Evolutionary conservation across 2,329 filamentous ascomycete species (phyloP), one percentile per base, ranked within the genome.

Genomic region (Aspergillus hortae): DNA sequence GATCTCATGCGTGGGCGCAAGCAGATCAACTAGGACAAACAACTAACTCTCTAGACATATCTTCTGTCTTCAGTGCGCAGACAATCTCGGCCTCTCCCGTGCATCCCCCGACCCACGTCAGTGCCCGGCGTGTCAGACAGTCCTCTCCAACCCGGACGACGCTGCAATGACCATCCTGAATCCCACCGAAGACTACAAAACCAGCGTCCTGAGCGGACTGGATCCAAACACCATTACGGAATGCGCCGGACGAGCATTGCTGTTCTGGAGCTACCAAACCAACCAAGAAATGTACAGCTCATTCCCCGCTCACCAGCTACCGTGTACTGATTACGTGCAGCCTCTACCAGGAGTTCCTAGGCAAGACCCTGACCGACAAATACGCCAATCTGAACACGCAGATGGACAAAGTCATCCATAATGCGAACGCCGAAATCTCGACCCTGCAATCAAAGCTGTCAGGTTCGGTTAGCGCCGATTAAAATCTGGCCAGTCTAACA

Each of bases 161-260:
- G 88, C 85, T 4, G 83, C 88, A 9, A 77, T 86, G 17, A 82
- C 86, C 1, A 80, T 84, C 27, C 77, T 96, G 38, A 88, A 86
- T 54, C 90, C 90, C 0, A 86, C 84, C 0, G 92, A 96, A 63
- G 90, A 95, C 59, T 95, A 94, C 77, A 95, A 95, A 70, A 90
- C 89, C 0, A 92, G 86, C 54, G 82, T 95, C 0, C 77, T 96
- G 10, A 90, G 89, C 63, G 92, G 92, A 0, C 74, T 96, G 1
- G 89, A 84, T 54, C 92, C 92, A 1, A 86, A 80, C 32, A 79
- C 86, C 27, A 88, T 96, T 57, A 90, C 95, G 80, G 92, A 96
- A 61, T 95, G 90, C 69, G 88, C 90, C 19, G 85, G 87, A 4
- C 81, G 89, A 59, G 90, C 87, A 1, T 71, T 96, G 57, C 83